phyloP scores from a whole-genome alignment of 352 stramenopile species.

The Phytophthora pseudosyringae region DNA sequence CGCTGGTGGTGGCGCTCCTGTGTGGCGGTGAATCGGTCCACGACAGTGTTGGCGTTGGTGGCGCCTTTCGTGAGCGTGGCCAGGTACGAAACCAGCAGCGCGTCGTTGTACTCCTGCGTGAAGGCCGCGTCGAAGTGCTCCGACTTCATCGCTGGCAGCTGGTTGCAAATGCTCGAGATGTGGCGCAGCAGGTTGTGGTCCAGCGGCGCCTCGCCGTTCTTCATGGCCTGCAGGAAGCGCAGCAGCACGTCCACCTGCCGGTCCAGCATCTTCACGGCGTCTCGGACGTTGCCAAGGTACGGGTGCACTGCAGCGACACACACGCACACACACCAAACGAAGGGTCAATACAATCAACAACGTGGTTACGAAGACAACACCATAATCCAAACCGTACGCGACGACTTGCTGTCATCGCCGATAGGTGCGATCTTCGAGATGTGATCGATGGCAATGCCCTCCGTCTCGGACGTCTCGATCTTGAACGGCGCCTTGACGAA shows the following conservation, averaged over 20 bases:
- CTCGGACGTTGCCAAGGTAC: slow-evolving; percentile 80
- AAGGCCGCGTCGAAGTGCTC: slow-evolving; percentile 80
- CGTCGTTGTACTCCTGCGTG: slow-evolving; percentile 85
- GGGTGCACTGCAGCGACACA: slow-evolving; percentile 62
- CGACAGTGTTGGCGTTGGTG: slow-evolving; percentile 77
- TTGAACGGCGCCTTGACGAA: slow-evolving; percentile 91
- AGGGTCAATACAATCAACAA: slow-evolving; percentile 15
- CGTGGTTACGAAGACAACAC: not conserved
- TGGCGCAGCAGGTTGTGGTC: slow-evolving; percentile 85
- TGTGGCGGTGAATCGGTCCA: slow-evolving; percentile 78
- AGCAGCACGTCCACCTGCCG: slow-evolving; percentile 82
- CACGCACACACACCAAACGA: slow-evolving; percentile 13
- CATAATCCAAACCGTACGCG: slow-evolving; percentile 39
- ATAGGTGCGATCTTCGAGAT: slow-evolving; percentile 88
- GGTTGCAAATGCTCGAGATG: slow-evolving; percentile 88
- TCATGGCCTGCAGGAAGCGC: slow-evolving; percentile 75
- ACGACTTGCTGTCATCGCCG: slow-evolving; percentile 74
- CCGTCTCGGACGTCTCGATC: slow-evolving; percentile 87
- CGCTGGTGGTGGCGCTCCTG: slow-evolving; percentile 77
- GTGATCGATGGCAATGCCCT: slow-evolving; percentile 89
- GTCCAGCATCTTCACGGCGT: slow-evolving; percentile 88
- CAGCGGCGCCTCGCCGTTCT: slow-evolving; percentile 72
- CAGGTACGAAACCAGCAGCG: slow-evolving; percentile 83
- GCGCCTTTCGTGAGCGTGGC: slow-evolving; percentile 85
- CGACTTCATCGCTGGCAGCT: slow-evolving; percentile 80